Conservation (phyloP, 352 stramenopile species). For the Pythium scleroteichum region DNA sequence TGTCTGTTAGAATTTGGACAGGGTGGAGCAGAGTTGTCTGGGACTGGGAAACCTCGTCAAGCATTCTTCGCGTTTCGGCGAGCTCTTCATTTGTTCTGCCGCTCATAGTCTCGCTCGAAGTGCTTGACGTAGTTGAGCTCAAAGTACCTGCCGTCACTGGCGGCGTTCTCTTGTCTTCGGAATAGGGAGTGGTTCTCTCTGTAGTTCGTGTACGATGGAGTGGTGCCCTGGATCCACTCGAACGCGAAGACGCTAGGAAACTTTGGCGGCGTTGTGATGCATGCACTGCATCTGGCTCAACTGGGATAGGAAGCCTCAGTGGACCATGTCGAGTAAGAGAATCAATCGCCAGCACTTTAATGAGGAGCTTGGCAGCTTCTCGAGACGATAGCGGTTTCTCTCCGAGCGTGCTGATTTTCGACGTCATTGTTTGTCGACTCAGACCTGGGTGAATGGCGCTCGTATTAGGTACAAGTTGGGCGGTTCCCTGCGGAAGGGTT, state of each 20-base stretch:
- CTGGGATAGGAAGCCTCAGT: slow-evolving; percentile 9
- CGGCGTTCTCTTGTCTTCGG: no score
- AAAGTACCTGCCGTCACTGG: no score
- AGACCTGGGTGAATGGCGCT: no score
- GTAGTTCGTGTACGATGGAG: no score
- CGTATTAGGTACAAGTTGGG: no score
- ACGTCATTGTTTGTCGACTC: no score
- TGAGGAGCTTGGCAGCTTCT: slow-evolving; percentile 15
- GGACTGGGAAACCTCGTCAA: slow-evolving; percentile 1
- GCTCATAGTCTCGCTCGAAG: neutral
- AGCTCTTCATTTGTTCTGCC: no score
- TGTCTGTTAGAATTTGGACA: slow-evolving; percentile 2
- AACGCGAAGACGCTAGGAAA: no score
- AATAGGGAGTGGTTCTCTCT: no score
- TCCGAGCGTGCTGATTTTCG: no score
- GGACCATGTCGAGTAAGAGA: neutral
- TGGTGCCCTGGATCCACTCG: no score
- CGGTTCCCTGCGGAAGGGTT: no score
- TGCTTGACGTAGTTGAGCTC: neutral
- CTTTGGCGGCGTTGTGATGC: neutral
- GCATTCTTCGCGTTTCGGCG: neutral
- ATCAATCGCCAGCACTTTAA: slow-evolving; percentile 5
- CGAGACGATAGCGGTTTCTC: neutral
- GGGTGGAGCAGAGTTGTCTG: slow-evolving; percentile 6
- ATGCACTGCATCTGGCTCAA: slow-evolving; percentile 4